A percentile compares a stretch with the other conserved stretches of the same genome.
phyloP scores from a whole-genome alignment of 441 rosid species.

The Corymbia citriodora region DNA sequence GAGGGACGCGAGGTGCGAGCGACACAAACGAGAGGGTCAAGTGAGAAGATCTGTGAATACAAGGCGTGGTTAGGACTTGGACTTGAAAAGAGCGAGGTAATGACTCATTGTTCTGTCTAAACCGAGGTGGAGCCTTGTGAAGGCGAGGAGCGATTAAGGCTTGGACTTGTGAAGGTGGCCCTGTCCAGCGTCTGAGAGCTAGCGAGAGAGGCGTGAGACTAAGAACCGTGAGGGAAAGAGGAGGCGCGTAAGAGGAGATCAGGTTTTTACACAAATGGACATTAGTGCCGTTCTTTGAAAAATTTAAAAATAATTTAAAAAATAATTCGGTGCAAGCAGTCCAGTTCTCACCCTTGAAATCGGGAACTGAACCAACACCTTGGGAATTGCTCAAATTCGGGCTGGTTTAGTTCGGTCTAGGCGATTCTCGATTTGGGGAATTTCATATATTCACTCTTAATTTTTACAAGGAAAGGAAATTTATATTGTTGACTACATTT shows the following conservation, averaged over 20 bases:
- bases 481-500: not conserved
- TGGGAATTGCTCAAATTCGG: too few species aligned
- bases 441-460: not conserved
- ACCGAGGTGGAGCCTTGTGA: not conserved
- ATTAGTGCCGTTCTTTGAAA: too few species aligned
- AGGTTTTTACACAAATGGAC: not conserved
- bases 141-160: not conserved
- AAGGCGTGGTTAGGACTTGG: accelerated
- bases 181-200: not conserved
- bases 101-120: not conserved
- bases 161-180: not conserved
- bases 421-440: too few species aligned
- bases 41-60: too few species aligned
- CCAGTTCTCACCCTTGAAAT: too few species aligned
- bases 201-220: too few species aligned
- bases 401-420: too few species aligned
- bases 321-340: accelerated
- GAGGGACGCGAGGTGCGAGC: too few species aligned
- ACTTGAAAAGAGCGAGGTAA: not conserved
- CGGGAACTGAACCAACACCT: too few species aligned
- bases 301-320: too few species aligned
- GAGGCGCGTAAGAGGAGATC: not conserved
- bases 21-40: too few species aligned
- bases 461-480: not conserved
- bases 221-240: too few species aligned